Percentiles rank a stretch among this genome's conserved stretches.
Evolutionary conservation across 148 eudicot species (phyloP).

Genomic region (Heliamphora exappendiculata): DNA sequence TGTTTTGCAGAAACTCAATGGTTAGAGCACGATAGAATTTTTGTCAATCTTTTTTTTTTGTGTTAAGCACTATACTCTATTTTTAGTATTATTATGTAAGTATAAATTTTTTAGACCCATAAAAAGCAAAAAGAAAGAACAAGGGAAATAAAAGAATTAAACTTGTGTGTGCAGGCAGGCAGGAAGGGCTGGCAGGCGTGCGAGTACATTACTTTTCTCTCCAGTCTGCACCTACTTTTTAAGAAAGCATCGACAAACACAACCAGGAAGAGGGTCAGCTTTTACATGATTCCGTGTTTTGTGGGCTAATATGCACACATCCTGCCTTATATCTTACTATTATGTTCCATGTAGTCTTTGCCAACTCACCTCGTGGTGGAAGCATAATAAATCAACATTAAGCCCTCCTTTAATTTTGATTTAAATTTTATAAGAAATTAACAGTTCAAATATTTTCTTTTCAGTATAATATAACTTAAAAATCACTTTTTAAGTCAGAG

Average conservation of each 20-base stretch:
- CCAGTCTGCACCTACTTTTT: background rate
- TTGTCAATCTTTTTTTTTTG: background rate
- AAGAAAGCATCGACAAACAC: background rate
- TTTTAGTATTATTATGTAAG: too few relatives aligned
- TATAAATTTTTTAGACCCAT: background rate
- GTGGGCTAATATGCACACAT: background rate
- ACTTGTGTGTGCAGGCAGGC: background rate
- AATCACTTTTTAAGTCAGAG: too few relatives aligned
- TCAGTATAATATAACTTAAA: too few relatives aligned
- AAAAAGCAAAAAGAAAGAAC: background rate
- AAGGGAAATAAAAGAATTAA: background rate
- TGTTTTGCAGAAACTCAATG: too few relatives aligned
- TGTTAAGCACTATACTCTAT: too few relatives aligned
- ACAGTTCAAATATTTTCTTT: too few relatives aligned
- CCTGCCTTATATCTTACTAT: background rate
- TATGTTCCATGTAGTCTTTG: background rate
- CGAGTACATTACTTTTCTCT: background rate
- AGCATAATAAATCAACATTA: background rate
- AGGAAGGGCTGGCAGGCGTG: too few relatives aligned
- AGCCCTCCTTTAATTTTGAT: too few relatives aligned
- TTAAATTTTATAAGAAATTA: too few relatives aligned
- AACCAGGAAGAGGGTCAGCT: background rate
- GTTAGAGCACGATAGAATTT: background rate
- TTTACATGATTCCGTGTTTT: slow-evolving; percentile 9
- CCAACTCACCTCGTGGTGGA: slow-evolving; percentile 15